These are phyloP conservation scores for Chalciporus chontae DNA, from an alignment of 768 basidiomycete species.

Conservation along the genomic window DNA sequence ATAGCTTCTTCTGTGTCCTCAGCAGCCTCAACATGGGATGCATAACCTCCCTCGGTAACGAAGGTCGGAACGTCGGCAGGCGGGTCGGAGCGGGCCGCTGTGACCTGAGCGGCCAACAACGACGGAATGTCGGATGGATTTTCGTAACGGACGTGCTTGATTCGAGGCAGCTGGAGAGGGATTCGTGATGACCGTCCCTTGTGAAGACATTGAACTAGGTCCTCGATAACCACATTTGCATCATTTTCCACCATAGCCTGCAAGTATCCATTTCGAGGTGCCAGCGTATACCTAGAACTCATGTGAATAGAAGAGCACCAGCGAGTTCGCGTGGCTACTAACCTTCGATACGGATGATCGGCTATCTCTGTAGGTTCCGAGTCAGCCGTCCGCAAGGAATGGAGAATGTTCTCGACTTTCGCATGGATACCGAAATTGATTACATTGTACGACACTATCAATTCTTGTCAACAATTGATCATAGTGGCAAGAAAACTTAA, in stretches of 20 bases:
- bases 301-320: not conserved
- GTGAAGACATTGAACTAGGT: conserved; percentile 27
- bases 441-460: conserved; percentile 29
- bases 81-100: conserved; percentile 12
- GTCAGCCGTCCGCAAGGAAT: conserved; percentile 2
- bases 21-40: not conserved
- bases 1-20: conserved; percentile 1
- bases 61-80: conserved; percentile 17
- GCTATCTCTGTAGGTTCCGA: not conserved
- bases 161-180: conserved; percentile 7
- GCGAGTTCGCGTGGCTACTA: not conserved
- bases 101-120: conserved; percentile 21
- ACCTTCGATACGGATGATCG: conserved; percentile 9
- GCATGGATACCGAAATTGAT: not conserved
- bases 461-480: not conserved
- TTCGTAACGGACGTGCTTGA: conserved; percentile 32
- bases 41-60: conserved; percentile 6
- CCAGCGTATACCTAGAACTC: not conserved
- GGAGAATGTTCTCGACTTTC: conserved; percentile 12
- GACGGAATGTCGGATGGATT: conserved; percentile 28
- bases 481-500: not conserved
- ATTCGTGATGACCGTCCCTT: not conserved
- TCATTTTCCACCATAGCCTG: conserved; percentile 15
- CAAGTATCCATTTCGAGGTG: conserved; percentile 6
- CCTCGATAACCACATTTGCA: conserved; percentile 9